Base-by-base conservation (phyloP, 805 yeast species). In the Metschnikowia kofuensis region DNA sequence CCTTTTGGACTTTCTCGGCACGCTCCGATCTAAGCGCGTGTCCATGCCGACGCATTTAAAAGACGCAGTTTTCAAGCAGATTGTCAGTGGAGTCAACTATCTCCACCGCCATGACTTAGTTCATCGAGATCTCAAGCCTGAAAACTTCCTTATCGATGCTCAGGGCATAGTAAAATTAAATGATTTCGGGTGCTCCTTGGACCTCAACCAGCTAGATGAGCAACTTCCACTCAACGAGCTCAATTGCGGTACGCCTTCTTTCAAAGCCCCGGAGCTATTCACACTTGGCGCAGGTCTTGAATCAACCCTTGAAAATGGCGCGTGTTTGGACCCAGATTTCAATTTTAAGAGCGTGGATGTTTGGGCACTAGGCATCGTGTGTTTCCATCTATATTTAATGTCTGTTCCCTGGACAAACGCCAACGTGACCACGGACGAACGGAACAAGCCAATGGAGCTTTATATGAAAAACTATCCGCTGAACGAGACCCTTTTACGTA, bases 111-210 rank as follows among this genome's bases (percentile, higher is more conserved):
- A 66, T 13, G 60, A 64, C 12, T 70, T 80, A 4, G 76, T 68
- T 8, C 84, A 79, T 55, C 55, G 83, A 26, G 84, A 79, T 53
- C 61, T 79, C 40, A 79, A 79, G 54, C 83, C 84, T 2, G 84
- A 79, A 50, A 80, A 80, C 59, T 68, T 75, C 38, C 58, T 80
- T 21, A 70, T 79, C 38, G 80, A 74, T 55, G 59, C 56, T 9
- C 55, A 63, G 12, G 84, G 84, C 3, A 61, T 61, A 11, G 62
- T 79, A 35, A 72, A 75, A 44, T 65, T 78, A 39, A 64, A 72
- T 21, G 84, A 80, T 57, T 80, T 80, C 55, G 83, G 83, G 2
- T 78, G 74, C 62, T 73, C 79, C 12, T 47, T 77, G 12, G 68
- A 75, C 53, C 56, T 72, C 31, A 50, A 55, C 30, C 48, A 53